phyloP scores from a whole-genome alignment of 257 asterid species.

The Paulownia fortunei region DNA sequence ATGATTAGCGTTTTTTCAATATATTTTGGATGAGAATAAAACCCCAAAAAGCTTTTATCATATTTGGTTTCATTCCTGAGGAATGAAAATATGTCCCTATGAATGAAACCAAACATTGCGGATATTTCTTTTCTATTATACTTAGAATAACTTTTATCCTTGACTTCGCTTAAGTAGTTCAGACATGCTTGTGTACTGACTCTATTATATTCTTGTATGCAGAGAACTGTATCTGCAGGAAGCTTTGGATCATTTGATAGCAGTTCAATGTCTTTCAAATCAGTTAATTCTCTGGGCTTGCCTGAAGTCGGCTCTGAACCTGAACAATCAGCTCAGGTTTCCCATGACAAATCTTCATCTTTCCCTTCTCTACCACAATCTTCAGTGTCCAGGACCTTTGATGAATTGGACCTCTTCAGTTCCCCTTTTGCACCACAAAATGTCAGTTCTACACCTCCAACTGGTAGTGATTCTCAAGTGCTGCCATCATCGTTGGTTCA shows the following conservation, averaged over 20 bases:
- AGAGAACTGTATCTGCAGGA: slow-evolving; percentile 73
- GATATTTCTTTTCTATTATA: background rate
- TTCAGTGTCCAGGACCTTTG: slow-evolving; percentile 31
- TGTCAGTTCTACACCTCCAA: slow-evolving; percentile 43
- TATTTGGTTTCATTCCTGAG: background rate
- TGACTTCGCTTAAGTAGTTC: background rate
- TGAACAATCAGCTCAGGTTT: slow-evolving; percentile 43
- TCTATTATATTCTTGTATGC: slow-evolving; percentile 35
- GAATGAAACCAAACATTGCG: slow-evolving; percentile 2
- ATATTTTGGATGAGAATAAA: background rate
- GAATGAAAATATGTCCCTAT: background rate
- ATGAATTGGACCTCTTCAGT: slow-evolving; percentile 57
- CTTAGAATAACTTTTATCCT: background rate
- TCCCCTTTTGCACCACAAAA: slow-evolving; percentile 48
- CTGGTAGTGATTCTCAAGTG: slow-evolving; percentile 40
- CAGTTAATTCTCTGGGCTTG: slow-evolving; percentile 42
- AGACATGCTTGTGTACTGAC: slow-evolving; percentile 30
- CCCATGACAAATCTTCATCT: slow-evolving; percentile 42
- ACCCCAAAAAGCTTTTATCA: background rate
- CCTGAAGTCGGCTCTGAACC: slow-evolving; percentile 47
- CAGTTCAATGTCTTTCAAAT: slow-evolving; percentile 52
- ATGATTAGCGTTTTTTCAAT: background rate
- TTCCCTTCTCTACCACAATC: slow-evolving; percentile 44
- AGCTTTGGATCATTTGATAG: slow-evolving; percentile 69
- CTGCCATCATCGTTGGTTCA: slow-evolving; percentile 47